Percentiles rank a stretch among this genome's conserved stretches.
Conservation (phyloP, 2,329 filamentous ascomycete species). For the Talaromyces funiculosus region DNA sequence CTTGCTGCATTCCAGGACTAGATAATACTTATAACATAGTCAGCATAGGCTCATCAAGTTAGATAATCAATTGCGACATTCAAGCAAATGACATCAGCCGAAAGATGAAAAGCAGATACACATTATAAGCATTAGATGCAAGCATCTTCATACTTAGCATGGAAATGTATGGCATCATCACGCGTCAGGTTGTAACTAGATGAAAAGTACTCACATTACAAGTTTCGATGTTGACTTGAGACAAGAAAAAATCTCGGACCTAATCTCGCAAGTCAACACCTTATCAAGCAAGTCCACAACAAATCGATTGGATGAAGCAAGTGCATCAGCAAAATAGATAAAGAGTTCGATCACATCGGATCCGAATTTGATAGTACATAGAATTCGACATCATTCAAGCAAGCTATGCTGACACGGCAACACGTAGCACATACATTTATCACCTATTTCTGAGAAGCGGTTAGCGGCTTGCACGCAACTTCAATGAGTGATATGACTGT, state of each 20-base stretch:
- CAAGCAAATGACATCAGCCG: conserved; percentile 45
- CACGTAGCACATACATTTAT: neutral
- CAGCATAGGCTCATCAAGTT: conserved; percentile 11
- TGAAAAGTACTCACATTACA: neutral
- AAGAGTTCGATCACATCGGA: conserved; percentile 31
- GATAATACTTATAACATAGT: conserved; percentile 15
- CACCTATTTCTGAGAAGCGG: conserved; percentile 7
- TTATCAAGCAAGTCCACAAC: neutral
- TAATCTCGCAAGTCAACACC: neutral
- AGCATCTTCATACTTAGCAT: conserved; percentile 58
- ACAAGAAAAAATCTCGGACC: too few species aligned
- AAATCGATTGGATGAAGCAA: neutral
- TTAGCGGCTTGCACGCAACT: conserved; percentile 20
- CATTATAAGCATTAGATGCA: conserved; percentile 32
- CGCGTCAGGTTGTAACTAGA: conserved; percentile 23
- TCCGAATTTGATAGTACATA: conserved; percentile 49
- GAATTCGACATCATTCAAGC: conserved; percentile 35
- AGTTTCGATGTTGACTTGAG: neutral
- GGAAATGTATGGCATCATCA: conserved; percentile 54
- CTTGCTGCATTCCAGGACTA: conserved; percentile 40
- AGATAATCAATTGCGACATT: conserved; percentile 17
- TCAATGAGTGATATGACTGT: neutral
- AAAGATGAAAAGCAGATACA: conserved; percentile 63
- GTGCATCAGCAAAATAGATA: conserved; percentile 12
- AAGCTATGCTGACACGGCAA: neutral